Evolutionary conservation across 345 rosid genomes (phyloP).

Genomic region (Salix viminalis): DNA sequence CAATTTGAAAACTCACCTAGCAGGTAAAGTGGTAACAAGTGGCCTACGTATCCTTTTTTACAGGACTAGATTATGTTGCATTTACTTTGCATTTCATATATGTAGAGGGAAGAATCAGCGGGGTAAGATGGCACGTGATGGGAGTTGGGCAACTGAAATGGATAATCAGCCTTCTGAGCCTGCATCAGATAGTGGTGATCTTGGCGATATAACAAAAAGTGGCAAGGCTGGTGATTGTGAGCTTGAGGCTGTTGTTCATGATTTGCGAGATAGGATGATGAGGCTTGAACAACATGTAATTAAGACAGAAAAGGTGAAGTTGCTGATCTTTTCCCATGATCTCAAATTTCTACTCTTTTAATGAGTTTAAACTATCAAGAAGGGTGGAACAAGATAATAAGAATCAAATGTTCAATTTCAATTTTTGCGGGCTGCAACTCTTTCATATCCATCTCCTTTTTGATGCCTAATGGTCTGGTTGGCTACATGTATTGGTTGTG

Average conservation of each 20-base stretch:
- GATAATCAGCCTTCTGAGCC: constrained; percentile 43
- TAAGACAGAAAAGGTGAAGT: constrained; percentile 41
- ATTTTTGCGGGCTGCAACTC: neutral
- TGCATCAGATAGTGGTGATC: constrained; percentile 37
- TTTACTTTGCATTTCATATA: neutral
- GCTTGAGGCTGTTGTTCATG: constrained; percentile 24
- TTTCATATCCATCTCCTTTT: neutral
- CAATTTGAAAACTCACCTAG: constrained; percentile 45
- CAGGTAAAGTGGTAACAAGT: constrained; percentile 38
- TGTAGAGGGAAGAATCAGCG: constrained; percentile 38
- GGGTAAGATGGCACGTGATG: constrained; percentile 40
- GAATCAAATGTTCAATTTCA: neutral
- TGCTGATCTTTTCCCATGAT: constrained; percentile 10
- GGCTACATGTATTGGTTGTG: neutral
- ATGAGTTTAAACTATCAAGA: neutral
- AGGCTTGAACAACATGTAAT: constrained; percentile 33
- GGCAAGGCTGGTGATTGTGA: constrained; percentile 46
- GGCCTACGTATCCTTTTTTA: neutral
- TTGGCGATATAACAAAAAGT: constrained; percentile 38
- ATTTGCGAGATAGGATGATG: constrained; percentile 31
- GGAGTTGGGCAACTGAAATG: constrained; percentile 39
- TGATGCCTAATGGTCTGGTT: neutral
- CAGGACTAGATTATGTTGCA: neutral
- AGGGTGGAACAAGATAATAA: neutral
- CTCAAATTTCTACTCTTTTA: neutral